These are phyloP conservation scores for Jamesozyma lodderae DNA, from an alignment of 805 yeast genomes.

Conservation along the genomic window DNA sequence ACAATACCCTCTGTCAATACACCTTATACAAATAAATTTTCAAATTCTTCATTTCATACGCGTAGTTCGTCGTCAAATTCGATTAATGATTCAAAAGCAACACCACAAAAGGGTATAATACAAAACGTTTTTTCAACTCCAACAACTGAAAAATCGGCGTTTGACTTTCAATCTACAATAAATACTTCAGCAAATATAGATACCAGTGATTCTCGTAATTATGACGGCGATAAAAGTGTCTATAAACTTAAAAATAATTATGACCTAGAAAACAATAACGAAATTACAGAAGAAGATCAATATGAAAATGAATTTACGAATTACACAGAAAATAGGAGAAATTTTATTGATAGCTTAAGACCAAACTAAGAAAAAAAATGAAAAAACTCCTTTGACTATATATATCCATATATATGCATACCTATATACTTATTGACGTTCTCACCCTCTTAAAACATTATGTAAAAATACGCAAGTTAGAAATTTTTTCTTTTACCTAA, in stretches of 20 bases:
- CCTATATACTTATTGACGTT: no score
- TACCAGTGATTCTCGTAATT: neutral
- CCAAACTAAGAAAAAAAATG: no score
- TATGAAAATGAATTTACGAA: slow-evolving; percentile 40
- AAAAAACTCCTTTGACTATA: no score
- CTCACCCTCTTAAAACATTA: no score
- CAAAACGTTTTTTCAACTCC: slow-evolving; percentile 7
- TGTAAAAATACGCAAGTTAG: no score
- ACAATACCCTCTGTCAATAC: neutral
- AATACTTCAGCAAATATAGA: no score
- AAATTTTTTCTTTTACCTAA: no score
- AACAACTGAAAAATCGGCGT: slow-evolving; percentile 3
- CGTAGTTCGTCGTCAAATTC: neutral
- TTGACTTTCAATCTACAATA: neutral
- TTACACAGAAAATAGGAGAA: slow-evolving; percentile 36
- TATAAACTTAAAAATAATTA: slow-evolving; percentile 7
- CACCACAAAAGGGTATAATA: neutral
- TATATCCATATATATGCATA: no score
- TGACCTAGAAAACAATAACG: slow-evolving; percentile 10
- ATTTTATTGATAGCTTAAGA: slow-evolving; percentile 34
- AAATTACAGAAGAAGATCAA: slow-evolving; percentile 37
- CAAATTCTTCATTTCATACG: neutral
- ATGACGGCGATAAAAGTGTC: neutral
- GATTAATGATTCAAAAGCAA: neutral
- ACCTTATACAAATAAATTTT: neutral